phyloP scores from a whole-genome alignment of 495 filamentous ascomycete species.

The Aspergillus bridgeri region DNA sequence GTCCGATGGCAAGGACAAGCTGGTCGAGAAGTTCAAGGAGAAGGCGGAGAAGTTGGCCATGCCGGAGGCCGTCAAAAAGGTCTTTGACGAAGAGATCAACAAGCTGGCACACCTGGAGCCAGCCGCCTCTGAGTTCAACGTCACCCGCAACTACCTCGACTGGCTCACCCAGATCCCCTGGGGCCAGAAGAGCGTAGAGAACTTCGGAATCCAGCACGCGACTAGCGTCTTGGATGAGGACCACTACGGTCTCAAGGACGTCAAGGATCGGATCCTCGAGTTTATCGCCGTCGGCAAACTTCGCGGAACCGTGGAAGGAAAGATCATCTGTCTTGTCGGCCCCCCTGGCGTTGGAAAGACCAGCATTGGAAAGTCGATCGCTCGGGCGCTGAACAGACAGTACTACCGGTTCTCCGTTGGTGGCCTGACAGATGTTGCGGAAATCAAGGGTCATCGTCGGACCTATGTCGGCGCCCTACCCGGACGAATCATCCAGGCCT shows the following conservation, averaged over 20 bases:
- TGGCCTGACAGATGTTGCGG: constrained; percentile 95
- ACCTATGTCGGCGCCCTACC: constrained; percentile 97
- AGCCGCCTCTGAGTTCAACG: constrained; percentile 96
- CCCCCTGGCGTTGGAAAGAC: constrained; percentile 98
- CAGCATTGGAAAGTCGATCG: constrained; percentile 97
- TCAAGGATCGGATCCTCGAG: constrained; percentile 97
- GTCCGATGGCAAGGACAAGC: constrained; percentile 95
- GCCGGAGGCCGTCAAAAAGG: constrained; percentile 93
- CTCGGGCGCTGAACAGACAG: constrained; percentile 86
- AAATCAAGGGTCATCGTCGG: constrained; percentile 96
- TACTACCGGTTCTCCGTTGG: constrained; percentile 99
- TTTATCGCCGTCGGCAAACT: constrained; percentile 99
- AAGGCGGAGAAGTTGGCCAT: constrained; percentile 92
- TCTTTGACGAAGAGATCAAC: constrained; percentile 97
- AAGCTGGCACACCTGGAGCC: constrained; percentile 94
- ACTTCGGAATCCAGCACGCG: constrained; percentile 90
- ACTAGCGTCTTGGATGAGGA: constrained; percentile 92
- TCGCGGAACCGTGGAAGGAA: constrained; percentile 94
- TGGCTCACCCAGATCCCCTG: constrained; percentile 98
- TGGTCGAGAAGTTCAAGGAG: constrained; percentile 95
- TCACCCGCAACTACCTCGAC: constrained; percentile 98
- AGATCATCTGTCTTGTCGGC: constrained; percentile 97
- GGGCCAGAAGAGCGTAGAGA: constrained; percentile 94
- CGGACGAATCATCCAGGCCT: constrained; percentile 92
- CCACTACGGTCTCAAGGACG: constrained; percentile 95